A percentile compares a stretch with the other conserved stretches of the same genome.
These are phyloP conservation scores for Venturiaceae sp. DNA, from an alignment of 2,329 filamentous ascomycete species.

Conservation along the genomic window DNA sequence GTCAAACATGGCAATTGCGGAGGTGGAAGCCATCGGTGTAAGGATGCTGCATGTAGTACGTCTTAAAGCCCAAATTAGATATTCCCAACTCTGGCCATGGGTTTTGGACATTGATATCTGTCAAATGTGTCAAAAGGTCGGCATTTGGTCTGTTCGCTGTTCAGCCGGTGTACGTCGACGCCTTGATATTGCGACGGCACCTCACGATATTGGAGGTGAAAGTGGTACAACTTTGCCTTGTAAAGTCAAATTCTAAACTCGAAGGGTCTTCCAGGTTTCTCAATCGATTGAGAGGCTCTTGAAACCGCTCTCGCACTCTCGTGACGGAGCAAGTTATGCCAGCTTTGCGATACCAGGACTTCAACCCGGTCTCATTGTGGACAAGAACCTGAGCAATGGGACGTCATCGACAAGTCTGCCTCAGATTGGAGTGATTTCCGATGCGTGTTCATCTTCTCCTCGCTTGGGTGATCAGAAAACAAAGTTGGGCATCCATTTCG, in stretches of 20 bases:
- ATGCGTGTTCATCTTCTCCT: no score
- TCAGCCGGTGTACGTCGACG: not conserved
- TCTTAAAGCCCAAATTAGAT: not conserved
- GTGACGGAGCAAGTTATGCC: no score
- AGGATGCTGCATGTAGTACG: not conserved
- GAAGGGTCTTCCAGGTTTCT: not conserved
- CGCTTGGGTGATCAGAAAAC: no score
- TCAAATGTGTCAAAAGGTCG: not conserved
- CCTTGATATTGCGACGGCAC: not conserved
- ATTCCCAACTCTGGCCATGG: not conserved
- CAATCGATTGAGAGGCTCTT: not conserved
- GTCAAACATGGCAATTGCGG: not conserved
- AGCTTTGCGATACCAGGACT: no score
- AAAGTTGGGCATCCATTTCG: no score
- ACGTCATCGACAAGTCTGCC: no score
- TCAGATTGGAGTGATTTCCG: no score
- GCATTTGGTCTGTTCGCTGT: not conserved
- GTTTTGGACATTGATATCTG: not conserved
- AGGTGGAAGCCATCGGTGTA: not conserved
- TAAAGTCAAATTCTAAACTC: not conserved
- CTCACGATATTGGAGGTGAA: not conserved
- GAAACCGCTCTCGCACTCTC: no score
- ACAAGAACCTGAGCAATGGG: no score
- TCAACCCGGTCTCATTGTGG: no score
- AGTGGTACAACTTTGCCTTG: not conserved